phyloP scores from a whole-genome alignment of 352 stramenopile genomes.

The Globisporangium camurandrum region DNA sequence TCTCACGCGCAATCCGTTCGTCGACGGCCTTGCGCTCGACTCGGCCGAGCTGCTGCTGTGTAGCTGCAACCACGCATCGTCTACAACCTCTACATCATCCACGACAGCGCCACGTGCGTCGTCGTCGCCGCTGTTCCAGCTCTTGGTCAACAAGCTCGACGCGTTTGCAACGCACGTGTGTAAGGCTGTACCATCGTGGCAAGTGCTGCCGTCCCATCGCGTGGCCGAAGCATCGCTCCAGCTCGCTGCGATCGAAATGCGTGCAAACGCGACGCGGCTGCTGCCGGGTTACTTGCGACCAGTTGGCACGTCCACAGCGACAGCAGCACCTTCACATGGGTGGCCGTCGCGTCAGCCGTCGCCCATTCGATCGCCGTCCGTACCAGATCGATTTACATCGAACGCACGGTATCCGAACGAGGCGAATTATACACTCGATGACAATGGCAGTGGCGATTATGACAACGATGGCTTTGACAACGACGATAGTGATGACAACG shows the following conservation, averaged over 20 bases:
- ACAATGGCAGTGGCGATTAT: not conserved
- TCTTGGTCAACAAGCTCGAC: constrained; percentile 45
- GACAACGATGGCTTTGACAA: not conserved
- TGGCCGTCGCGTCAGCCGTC: no score
- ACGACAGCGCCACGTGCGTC: constrained; percentile 8
- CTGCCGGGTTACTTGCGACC: constrained; percentile 46
- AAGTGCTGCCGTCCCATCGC: constrained; percentile 42
- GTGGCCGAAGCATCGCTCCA: constrained; percentile 46
- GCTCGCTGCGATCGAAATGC: constrained; percentile 46
- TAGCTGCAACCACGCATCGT: constrained; percentile 33
- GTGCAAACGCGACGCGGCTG: constrained; percentile 38
- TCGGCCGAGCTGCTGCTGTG: constrained; percentile 63
- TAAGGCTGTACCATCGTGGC: constrained; percentile 34
- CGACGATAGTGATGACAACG: not conserved
- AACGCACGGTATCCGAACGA: not conserved
- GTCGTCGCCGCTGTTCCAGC: constrained; percentile 41
- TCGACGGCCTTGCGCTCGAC: constrained; percentile 60
- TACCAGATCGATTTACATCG: no score
- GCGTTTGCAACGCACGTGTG: constrained; percentile 38
- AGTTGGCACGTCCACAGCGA: no score
- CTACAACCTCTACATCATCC: constrained; percentile 8
- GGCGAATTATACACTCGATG: not conserved
- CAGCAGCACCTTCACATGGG: no score
- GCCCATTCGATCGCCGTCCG: no score
- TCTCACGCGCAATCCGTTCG: constrained; percentile 47